These are phyloP conservation scores for Purshia tridentata DNA, from an alignment of 306 rosid genomes.

Conservation along the genomic window DNA sequence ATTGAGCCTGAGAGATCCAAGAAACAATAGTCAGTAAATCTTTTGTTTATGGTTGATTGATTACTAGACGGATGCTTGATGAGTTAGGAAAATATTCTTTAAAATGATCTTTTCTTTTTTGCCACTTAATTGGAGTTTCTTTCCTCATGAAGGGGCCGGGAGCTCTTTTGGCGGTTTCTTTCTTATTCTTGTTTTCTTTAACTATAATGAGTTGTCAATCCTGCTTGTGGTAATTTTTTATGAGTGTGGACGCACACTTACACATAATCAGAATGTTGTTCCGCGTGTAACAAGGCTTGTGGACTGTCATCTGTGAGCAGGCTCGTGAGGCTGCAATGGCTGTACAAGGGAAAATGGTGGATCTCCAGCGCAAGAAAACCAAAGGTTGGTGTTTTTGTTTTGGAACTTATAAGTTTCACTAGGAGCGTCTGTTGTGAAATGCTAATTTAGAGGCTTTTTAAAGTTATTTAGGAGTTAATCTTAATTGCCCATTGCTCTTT, in stretches of 20 bases:
- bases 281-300: neutral
- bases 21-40: neutral
- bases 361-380: conserved; percentile 91
- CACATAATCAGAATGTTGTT: neutral
- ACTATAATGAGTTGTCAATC: neutral
- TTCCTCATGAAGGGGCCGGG: neutral
- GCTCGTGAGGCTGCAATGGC: conserved; percentile 93
- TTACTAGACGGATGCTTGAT: neutral
- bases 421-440: neutral
- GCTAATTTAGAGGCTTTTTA: neutral
- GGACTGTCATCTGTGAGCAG: conserved; percentile 46
- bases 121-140: neutral
- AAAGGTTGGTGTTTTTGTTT: conserved; percentile 59
- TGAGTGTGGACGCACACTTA: neutral
- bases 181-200: neutral
- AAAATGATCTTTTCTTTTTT: neutral
- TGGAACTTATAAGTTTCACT: neutral
- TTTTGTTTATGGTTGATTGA: neutral
- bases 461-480: neutral
- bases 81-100: neutral
- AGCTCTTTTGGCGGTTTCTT: neutral
- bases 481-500: neutral
- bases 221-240: neutral
- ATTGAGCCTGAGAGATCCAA: neutral
- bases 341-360: conserved; percentile 84